phyloP scores from a whole-genome alignment of 2,329 filamentous ascomycete genomes.

The Neofusicoccum ribis region DNA sequence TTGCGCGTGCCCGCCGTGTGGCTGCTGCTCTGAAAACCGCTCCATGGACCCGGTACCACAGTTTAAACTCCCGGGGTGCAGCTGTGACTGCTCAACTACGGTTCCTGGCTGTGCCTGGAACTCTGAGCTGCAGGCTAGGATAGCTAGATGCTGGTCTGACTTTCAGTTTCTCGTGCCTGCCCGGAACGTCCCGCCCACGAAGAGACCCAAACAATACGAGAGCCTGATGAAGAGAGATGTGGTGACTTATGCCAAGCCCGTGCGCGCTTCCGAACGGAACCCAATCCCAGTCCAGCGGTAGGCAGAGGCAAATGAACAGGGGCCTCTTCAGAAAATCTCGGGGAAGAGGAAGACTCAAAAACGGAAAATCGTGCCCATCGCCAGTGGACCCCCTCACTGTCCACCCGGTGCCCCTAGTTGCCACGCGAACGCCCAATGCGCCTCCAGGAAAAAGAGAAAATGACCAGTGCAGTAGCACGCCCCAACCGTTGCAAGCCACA shows the following conservation, averaged over 20 bases:
- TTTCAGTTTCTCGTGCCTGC: neutral
- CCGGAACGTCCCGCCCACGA: neutral
- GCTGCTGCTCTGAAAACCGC: neutral
- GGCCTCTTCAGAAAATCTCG: conserved; percentile 13
- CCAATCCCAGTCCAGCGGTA: conserved; percentile 3
- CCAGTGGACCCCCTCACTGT: conserved; percentile 1
- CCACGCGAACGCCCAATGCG: conserved; percentile 15
- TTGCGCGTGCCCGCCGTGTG: neutral
- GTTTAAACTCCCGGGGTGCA: neutral
- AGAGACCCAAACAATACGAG: neutral
- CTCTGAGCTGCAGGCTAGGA: neutral
- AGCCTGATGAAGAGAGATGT: neutral
- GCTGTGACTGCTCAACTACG: neutral
- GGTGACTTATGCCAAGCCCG: conserved; percentile 7
- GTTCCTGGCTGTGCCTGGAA: neutral
- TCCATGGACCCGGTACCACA: neutral
- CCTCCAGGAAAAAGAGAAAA: conserved; percentile 8
- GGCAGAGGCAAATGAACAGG: neutral
- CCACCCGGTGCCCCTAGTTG: neutral
- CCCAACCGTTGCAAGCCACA: conserved; percentile 1
- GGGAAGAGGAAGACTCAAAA: conserved; percentile 5
- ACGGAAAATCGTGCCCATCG: neutral
- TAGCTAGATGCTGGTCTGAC: neutral
- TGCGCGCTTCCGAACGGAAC: neutral
- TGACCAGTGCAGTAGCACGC: neutral